Evolutionary conservation across 805 yeast species (phyloP).

Genomic region (Starmerella sirachaensis): DNA sequence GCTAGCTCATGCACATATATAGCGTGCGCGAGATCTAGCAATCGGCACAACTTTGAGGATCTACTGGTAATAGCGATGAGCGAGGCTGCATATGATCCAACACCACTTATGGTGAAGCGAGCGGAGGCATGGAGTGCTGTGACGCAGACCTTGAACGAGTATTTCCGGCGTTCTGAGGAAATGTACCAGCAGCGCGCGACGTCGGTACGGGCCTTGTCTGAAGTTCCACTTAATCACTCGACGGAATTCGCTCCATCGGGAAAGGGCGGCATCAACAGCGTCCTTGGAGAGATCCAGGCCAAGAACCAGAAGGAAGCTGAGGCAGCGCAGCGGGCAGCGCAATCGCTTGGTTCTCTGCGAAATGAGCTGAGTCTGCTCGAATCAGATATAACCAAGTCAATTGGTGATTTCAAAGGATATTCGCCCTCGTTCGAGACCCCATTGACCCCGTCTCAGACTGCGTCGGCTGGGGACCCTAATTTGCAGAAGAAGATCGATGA

Average conservation of each 20-base stretch:
- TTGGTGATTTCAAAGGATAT: constrained; percentile 75
- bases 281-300: constrained; percentile 48
- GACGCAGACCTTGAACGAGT: constrained; percentile 59
- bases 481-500: constrained; percentile 33
- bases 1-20: too few relatives aligned
- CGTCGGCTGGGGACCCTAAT: constrained; percentile 24
- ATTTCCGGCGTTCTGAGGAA: too few relatives aligned
- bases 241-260: constrained; percentile 58
- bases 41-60: too few relatives aligned
- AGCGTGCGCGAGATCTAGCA: too few relatives aligned
- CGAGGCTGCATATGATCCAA: constrained; percentile 67
- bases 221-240: constrained; percentile 14
- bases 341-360: constrained; percentile 45
- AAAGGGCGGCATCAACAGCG: constrained; percentile 67
- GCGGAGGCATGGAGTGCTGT: constrained; percentile 80
- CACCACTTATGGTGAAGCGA: constrained; percentile 73
- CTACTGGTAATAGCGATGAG: too few relatives aligned
- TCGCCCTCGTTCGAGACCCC: constrained; percentile 54
- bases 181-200: constrained; percentile 22
- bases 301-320: constrained; percentile 48
- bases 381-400: constrained; percentile 68
- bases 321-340: constrained; percentile 46
- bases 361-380: constrained; percentile 58
- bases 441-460: constrained; percentile 3
- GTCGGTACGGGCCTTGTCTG: constrained; percentile 49